Evolutionary conservation across 2,329 filamentous ascomycete genomes (phyloP).

Genomic region (Trichoderma lentiforme): DNA sequence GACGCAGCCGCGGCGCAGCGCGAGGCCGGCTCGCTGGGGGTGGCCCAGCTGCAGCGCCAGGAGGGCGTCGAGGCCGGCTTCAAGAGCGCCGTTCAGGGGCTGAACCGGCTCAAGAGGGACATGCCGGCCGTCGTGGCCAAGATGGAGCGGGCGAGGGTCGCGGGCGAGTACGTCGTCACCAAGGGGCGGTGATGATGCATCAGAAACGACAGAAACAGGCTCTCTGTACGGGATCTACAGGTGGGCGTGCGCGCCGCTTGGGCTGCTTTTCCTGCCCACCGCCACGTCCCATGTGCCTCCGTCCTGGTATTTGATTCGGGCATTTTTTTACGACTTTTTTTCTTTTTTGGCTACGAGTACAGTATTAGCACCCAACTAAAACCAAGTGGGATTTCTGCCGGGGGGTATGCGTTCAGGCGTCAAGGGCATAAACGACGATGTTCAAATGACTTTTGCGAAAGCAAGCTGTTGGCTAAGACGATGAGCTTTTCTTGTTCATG

Average conservation of each 20-base stretch:
- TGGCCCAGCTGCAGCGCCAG: conserved; percentile 42
- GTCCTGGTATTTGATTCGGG: conserved; percentile 13
- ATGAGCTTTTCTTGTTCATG: background rate
- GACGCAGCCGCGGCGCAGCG: conserved; percentile 19
- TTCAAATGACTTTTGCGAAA: background rate
- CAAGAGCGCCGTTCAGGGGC: conserved; percentile 44
- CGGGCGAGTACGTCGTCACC: conserved; percentile 54
- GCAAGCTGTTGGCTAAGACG: background rate
- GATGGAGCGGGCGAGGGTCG: conserved; percentile 62
- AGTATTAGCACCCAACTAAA: background rate
- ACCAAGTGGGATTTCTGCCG: background rate
- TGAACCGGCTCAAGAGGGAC: conserved; percentile 54
- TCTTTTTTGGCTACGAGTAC: background rate
- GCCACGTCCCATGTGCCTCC: conserved; percentile 2
- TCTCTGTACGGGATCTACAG: background rate
- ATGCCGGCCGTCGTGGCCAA: conserved; percentile 61
- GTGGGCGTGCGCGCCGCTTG: background rate
- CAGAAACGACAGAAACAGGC: background rate
- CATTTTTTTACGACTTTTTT: background rate
- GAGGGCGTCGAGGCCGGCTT: conserved; percentile 45
- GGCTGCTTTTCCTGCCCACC: background rate
- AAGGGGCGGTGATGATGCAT: conserved; percentile 11
- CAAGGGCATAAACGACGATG: conserved; percentile 5
- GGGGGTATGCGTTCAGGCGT: conserved; percentile 4
- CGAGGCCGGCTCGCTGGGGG: conserved; percentile 19